These are phyloP conservation scores for Liquidambar formosana DNA, from an alignment of 164 flowering plant genomes.

Conservation along the genomic window DNA sequence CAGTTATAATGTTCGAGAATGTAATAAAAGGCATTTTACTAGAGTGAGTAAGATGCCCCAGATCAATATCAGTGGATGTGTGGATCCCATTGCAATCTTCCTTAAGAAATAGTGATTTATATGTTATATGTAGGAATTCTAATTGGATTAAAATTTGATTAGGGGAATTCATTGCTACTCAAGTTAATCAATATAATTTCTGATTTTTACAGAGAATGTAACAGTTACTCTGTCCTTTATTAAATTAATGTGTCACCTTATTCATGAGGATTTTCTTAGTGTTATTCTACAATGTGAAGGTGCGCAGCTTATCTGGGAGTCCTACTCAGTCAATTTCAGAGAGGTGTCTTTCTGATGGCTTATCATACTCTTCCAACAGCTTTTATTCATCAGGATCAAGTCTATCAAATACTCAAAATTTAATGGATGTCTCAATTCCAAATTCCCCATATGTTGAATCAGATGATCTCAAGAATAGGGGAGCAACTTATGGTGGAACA, in stretches of 20 bases:
- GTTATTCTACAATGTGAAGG: constrained; percentile 34
- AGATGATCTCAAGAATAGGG: constrained; percentile 27
- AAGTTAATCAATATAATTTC: too few species aligned
- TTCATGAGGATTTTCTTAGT: neutral
- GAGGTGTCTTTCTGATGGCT: constrained; percentile 52
- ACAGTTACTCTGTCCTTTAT: too few species aligned
- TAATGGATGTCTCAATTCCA: constrained; percentile 17
- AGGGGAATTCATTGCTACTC: too few species aligned
- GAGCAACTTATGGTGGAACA: constrained; percentile 8
- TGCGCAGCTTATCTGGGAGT: constrained; percentile 59
- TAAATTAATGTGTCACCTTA: too few species aligned
- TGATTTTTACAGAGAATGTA: too few species aligned
- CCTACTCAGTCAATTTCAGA: constrained; percentile 50
- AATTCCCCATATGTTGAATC: constrained; percentile 23
- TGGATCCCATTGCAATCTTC: neutral
- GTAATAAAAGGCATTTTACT: neutral
- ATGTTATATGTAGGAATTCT: neutral
- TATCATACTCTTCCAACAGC: constrained; percentile 44
- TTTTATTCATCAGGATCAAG: constrained; percentile 41
- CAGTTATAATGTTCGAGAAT: neutral
- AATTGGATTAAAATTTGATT: neutral
- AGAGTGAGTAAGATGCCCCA: neutral
- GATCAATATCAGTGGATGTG: neutral
- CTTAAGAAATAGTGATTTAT: neutral
- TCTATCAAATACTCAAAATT: constrained; percentile 25